Evolutionary conservation across 1,284 basidiomycete genomes (phyloP).

Genomic region (Puccinia horiana): DNA sequence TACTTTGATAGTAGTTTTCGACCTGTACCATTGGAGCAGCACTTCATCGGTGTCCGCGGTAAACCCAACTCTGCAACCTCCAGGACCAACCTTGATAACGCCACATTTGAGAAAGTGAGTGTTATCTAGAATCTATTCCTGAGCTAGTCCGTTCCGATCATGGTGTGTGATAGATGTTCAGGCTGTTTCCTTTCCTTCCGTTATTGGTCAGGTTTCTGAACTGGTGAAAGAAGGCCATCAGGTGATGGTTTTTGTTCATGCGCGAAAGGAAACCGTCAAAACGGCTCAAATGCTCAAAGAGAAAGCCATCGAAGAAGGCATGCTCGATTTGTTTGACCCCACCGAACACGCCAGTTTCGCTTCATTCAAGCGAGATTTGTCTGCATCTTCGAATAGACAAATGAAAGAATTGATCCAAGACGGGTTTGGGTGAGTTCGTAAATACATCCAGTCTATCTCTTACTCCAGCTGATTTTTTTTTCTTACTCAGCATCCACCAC

Average conservation of each 20-base stretch:
- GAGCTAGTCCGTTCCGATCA: background rate
- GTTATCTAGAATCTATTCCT: background rate
- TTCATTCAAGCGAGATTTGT: constrained; percentile 76
- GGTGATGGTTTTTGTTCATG: constrained; percentile 99
- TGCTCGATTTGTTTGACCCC: constrained; percentile 89
- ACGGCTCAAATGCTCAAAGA: constrained; percentile 83
- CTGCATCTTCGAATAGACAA: constrained; percentile 84
- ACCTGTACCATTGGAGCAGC: constrained; percentile 94
- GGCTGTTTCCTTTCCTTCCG: background rate
- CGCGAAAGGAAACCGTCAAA: constrained; percentile 97
- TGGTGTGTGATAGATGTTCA: background rate
- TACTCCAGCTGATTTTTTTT: constrained; percentile 66
- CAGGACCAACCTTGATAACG: constrained; percentile 84
- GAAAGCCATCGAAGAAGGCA: constrained; percentile 87
- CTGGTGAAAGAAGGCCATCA: constrained; percentile 86
- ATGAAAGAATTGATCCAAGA: constrained; percentile 91
- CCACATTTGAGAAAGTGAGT: constrained; percentile 77
- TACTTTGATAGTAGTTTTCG: constrained; percentile 98
- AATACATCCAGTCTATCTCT: background rate
- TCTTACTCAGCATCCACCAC: constrained; percentile 97
- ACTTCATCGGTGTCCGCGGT: constrained; percentile 94
- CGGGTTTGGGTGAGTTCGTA: constrained; percentile 68
- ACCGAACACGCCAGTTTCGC: constrained; percentile 79
- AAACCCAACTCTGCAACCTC: constrained; percentile 75
- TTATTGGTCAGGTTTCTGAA: constrained; percentile 72